Evolutionary conservation across 257 asterid species (phyloP).

Genomic region (Dorcoceras hygrometricum): DNA sequence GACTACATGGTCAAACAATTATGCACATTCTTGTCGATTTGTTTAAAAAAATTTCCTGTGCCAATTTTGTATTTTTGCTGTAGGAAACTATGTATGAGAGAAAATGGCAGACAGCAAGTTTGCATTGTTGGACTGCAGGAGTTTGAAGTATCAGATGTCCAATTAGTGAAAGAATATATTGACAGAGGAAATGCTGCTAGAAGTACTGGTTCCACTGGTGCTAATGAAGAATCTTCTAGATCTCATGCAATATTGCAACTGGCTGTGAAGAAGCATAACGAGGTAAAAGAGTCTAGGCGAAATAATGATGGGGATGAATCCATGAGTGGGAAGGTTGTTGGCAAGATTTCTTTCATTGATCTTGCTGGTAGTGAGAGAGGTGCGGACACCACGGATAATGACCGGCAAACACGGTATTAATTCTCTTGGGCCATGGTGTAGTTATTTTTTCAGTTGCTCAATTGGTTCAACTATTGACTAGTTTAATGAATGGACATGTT

Average conservation of each 20-base stretch:
- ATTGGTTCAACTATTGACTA: not conserved
- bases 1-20: too few species aligned
- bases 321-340: constrained; percentile 75
- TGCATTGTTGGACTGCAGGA: constrained; percentile 98
- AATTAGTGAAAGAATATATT: constrained; percentile 81
- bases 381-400: constrained; percentile 97
- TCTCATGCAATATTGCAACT: constrained; percentile 96
- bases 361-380: constrained; percentile 99
- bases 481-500: too few species aligned
- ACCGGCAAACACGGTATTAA: constrained; percentile 83
- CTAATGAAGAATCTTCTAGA: constrained; percentile 96
- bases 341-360: constrained; percentile 95
- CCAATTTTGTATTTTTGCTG: constrained; percentile 17
- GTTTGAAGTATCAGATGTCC: constrained; percentile 92
- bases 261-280: constrained; percentile 81
- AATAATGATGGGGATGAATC: constrained; percentile 71
- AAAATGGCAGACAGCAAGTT: constrained; percentile 93
- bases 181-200: constrained; percentile 88
- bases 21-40: too few species aligned
- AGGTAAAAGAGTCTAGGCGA: constrained; percentile 77
- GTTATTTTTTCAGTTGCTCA: constrained; percentile 9
- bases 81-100: constrained; percentile 97
- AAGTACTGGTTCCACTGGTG: constrained; percentile 97
- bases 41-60: not conserved
- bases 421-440: constrained; percentile 19